Evolutionary conservation across 208 protist genomes (phyloP).

Genomic region (Trypanosoma cruzi): DNA sequence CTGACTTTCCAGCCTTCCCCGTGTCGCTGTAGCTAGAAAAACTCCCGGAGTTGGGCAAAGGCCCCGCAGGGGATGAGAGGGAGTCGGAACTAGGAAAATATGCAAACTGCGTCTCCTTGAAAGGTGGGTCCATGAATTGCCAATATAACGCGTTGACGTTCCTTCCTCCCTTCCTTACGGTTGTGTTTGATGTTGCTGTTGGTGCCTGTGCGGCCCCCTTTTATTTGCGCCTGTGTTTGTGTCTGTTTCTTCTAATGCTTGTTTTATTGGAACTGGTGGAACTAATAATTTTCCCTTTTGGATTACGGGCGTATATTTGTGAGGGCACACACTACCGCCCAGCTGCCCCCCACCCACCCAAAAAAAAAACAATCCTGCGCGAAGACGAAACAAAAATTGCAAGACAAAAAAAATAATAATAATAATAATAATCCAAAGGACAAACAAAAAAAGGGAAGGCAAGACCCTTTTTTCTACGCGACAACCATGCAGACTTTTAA

Average conservation of each 20-base stretch:
- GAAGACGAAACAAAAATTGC: not conserved
- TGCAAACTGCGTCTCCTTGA: constrained; percentile 6
- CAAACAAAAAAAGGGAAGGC: not conserved
- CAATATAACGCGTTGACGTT: not conserved
- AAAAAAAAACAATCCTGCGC: not conserved
- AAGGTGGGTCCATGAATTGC: constrained; percentile 5
- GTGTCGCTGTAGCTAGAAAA: constrained; percentile 22
- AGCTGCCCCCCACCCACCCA: no score
- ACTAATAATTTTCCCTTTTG: no score
- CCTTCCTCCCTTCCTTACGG: not conserved
- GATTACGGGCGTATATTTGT: no score
- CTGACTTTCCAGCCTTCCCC: constrained; percentile 16
- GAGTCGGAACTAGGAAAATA: constrained; percentile 25
- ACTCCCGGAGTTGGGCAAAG: constrained; percentile 3
- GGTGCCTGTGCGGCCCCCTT: not conserved
- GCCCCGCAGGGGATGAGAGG: constrained; percentile 15
- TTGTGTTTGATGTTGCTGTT: not conserved
- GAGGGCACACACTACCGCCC: no score
- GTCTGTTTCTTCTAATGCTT: not conserved
- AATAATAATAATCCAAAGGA: no score
- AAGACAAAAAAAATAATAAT: not conserved
- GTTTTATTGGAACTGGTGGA: not conserved
- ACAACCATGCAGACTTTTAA: no score
- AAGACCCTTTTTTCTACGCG: no score
- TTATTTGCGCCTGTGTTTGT: not conserved